These are phyloP conservation scores for Lathyrus tuberosus DNA, from an alignment of 306 rosid species.

Conservation along the genomic window DNA sequence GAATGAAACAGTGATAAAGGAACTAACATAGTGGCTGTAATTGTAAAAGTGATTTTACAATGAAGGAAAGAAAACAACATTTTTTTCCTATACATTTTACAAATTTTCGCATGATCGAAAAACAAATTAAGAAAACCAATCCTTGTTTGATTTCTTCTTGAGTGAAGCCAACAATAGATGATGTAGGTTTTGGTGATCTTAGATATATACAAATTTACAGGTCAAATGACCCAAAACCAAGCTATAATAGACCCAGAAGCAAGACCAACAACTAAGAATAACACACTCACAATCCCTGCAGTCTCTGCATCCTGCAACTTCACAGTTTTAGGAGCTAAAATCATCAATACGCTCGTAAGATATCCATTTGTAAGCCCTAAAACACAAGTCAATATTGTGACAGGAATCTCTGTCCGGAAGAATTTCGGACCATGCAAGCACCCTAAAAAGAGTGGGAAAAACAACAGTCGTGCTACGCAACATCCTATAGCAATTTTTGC, in stretches of 20 bases:
- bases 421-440: slow-evolving; percentile 58
- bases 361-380: slow-evolving; percentile 92
- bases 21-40: neutral
- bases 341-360: slow-evolving; percentile 81
- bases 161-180: slow-evolving; percentile 11
- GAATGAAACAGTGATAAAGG: neutral
- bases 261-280: slow-evolving; percentile 74
- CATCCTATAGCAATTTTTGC: slow-evolving; percentile 65
- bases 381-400: slow-evolving; percentile 65
- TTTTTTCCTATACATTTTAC: slow-evolving; percentile 9
- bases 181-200: neutral
- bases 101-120: slow-evolving; percentile 11
- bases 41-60: neutral
- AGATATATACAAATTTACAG: slow-evolving; percentile 32
- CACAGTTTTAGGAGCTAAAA: slow-evolving; percentile 76
- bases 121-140: slow-evolving; percentile 12
- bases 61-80: neutral
- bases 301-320: slow-evolving; percentile 80
- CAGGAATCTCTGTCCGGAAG: slow-evolving; percentile 82
- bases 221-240: slow-evolving; percentile 89
- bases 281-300: slow-evolving; percentile 74
- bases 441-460: slow-evolving; percentile 67
- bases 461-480: slow-evolving; percentile 63
- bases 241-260: slow-evolving; percentile 76
- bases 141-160: neutral